Evolutionary conservation across 305 asterid species (phyloP), one percentile per base, ranked within the genome.

Genomic region (Rubia peregrina): DNA sequence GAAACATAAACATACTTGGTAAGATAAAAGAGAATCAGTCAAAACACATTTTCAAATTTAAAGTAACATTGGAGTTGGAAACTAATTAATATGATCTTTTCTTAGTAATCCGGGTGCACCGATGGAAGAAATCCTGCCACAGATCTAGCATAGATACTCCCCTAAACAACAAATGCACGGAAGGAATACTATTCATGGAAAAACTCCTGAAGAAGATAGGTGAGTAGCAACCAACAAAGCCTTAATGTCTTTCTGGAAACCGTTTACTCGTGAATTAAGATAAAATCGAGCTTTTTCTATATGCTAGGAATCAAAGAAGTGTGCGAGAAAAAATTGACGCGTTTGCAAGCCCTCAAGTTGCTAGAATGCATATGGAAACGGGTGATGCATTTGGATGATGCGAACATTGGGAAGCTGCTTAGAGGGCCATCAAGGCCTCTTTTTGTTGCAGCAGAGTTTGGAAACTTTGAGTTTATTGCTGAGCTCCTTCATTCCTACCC

Each of bases 391-490:
- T 51, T 79, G 71, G 78, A 69, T 61, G 76, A 76, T 26, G 71
- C 78, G 42, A 71, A 73, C 48, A 73, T 78, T 1, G 80, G 77
- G 44, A 46, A 46, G 62, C 30, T 78, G 26, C 70, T 80, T 6
- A 72, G 75, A 65, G 64, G 67, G 16, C 77, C 79, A 9, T 67
- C 49, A 2, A 49, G 75, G 24, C 73, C 80, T 56, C 49, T 81
- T 42, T 59, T 75, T 68, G 75, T 73, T 46, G 78, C 81, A 22
- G 84, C 77, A 21, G 83, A 80, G 65, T 73, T 21, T 10, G 79
- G 83, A 51, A 72, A 79, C 65, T 68, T 66, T 36, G 65, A 82
- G 60, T 76, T 79, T 26, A 68, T 69, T 13, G 69, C 74, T 14
- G 73, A 71, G 70, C 79, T 73, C 21, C 62, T 69, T 4, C 83